Conservation (phyloP, 768 basidiomycete genomes). For the Tricholoma furcatifolium region DNA sequence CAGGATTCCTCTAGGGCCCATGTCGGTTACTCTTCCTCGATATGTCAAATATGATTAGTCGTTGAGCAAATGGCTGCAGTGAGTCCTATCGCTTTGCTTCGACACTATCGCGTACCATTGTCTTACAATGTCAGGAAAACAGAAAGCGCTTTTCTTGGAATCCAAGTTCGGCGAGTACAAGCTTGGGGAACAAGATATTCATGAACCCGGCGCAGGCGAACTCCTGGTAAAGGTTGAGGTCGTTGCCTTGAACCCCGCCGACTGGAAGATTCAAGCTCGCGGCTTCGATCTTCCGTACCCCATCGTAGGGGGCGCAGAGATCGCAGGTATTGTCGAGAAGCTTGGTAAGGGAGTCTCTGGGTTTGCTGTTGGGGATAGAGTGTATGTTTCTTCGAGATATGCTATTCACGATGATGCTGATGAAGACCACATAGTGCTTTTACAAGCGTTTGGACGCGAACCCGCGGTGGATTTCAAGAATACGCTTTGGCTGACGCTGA, state of each 20-base stretch:
- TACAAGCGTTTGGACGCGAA: conserved; percentile 8
- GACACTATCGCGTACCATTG: no score
- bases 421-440: conserved; percentile 4
- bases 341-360: conserved; percentile 49
- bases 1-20: no score
- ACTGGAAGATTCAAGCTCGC: conserved; percentile 47
- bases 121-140: no score
- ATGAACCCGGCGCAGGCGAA: conserved; percentile 33
- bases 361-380: conserved; percentile 51
- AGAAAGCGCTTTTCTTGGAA: no score
- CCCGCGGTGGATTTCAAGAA: conserved; percentile 24
- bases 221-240: conserved; percentile 39
- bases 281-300: conserved; percentile 42
- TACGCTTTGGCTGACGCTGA: conserved; percentile 15
- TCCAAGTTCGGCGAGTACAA: conserved; percentile 14
- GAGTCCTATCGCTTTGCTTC: no score
- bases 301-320: conserved; percentile 45
- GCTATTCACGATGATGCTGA: background rate
- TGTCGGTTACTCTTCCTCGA: no score
- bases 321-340: conserved; percentile 47
- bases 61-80: no score
- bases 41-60: no score
- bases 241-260: conserved; percentile 45
- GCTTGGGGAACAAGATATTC: conserved; percentile 9
- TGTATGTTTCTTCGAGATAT: conserved; percentile 32